phyloP scores from a whole-genome alignment of 768 basidiomycete species.

The Psilocybe subaeruginosa region DNA sequence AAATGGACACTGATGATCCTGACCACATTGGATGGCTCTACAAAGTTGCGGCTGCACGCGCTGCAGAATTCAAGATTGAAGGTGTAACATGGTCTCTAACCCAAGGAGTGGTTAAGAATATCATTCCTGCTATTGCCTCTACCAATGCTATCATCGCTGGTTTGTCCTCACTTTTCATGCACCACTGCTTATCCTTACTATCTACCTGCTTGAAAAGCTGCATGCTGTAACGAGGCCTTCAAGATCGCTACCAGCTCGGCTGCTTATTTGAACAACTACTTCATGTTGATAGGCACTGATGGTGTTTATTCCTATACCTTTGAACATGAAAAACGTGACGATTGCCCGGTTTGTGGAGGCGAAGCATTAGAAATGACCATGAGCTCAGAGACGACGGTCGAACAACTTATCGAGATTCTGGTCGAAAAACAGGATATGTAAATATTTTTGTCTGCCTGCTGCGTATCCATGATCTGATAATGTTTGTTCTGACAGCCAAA shows the following conservation, averaged over 20 bases:
- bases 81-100: slow-evolving; percentile 98
- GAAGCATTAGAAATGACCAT: slow-evolving; percentile 79
- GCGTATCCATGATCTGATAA: neutral
- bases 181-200: neutral
- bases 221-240: slow-evolving; percentile 99
- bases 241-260: slow-evolving; percentile 97
- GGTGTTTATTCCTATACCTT: slow-evolving; percentile 98
- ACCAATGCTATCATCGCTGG: slow-evolving; percentile 99
- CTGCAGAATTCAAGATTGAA: slow-evolving; percentile 94
- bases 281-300: slow-evolving; percentile 97
- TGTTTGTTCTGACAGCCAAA: slow-evolving; percentile 63
- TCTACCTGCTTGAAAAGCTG: slow-evolving; percentile 47
- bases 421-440: slow-evolving; percentile 91
- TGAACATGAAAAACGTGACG: slow-evolving; percentile 87
- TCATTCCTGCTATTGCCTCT: slow-evolving; percentile 98
- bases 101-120: slow-evolving; percentile 99
- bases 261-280: slow-evolving; percentile 95
- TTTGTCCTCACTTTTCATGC: slow-evolving; percentile 26
- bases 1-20: slow-evolving; percentile 96
- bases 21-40: slow-evolving; percentile 97
- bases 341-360: slow-evolving; percentile 98
- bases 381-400: slow-evolving; percentile 75
- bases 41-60: slow-evolving; percentile 76
- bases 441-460: slow-evolving; percentile 30
- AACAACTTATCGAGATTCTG: slow-evolving; percentile 85